Conservation (phyloP, 148 eudicot genomes). For the Silene uniflora region DNA sequence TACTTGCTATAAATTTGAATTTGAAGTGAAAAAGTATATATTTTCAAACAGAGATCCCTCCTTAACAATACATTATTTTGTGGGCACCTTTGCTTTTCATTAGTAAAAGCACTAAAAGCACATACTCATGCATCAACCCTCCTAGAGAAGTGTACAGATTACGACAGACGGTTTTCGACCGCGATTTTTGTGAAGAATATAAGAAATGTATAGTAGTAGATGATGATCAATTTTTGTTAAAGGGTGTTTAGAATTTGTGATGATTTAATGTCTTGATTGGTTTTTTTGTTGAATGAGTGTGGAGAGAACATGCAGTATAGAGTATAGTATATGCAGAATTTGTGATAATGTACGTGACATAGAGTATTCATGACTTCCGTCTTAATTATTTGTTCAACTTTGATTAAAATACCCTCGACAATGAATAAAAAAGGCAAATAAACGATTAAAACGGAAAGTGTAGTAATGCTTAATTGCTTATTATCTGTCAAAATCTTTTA, state of each 20-base stretch:
- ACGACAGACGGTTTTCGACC: neutral
- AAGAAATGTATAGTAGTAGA: conserved; percentile 8
- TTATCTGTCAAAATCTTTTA: conserved; percentile 19
- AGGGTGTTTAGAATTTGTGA: conserved; percentile 7
- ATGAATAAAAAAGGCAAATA: too few species aligned
- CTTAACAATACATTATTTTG: conserved; percentile 21
- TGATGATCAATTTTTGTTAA: conserved; percentile 15
- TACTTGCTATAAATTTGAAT: conserved; percentile 38
- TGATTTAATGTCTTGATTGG: neutral
- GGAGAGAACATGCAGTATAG: conserved; percentile 22
- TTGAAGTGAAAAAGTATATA: conserved; percentile 28
- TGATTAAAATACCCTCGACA: too few species aligned
- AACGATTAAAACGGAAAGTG: too few species aligned
- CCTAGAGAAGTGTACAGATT: neutral
- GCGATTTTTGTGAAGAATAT: neutral
- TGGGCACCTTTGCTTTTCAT: conserved; percentile 33
- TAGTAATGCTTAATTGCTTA: neutral
- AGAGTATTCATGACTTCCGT: neutral
- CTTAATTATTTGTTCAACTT: too few species aligned
- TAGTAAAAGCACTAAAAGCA: conserved; percentile 18
- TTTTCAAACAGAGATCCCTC: conserved; percentile 60
- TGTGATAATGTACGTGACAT: conserved; percentile 16
- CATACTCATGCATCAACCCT: conserved; percentile 13
- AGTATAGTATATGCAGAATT: conserved; percentile 6
- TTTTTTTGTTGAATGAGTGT: conserved; percentile 27